phyloP scores from a whole-genome alignment of 352 stramenopile genomes.

The Globisporangium cederbergense region DNA sequence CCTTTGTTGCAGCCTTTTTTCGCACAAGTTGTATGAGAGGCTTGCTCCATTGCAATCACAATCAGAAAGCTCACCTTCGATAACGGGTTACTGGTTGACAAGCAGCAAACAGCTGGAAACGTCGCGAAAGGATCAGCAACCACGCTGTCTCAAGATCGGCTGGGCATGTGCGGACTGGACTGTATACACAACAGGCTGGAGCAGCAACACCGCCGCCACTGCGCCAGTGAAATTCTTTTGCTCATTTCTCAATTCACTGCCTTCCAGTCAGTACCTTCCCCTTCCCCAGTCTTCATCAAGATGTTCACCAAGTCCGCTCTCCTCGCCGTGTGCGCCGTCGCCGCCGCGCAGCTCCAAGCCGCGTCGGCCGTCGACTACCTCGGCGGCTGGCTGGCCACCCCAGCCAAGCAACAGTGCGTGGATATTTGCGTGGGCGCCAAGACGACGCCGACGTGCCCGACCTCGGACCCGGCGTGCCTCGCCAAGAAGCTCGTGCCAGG shows the following conservation, averaged over 20 bases:
- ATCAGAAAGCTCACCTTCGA: not conserved
- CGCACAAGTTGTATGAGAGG: not conserved
- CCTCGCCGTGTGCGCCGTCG: constrained; percentile 1
- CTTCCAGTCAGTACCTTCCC: not conserved
- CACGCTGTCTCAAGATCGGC: not conserved
- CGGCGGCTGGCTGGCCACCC: constrained; percentile 51
- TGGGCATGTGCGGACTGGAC: not conserved
- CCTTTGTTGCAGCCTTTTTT: not conserved
- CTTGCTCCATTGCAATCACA: not conserved
- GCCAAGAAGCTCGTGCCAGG: constrained; percentile 58
- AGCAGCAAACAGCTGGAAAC: not conserved
- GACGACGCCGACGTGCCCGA: constrained; percentile 50
- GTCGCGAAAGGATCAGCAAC: constrained; percentile 3
- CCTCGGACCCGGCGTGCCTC: constrained; percentile 43
- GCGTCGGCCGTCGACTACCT: constrained; percentile 44
- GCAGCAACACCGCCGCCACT: not conserved
- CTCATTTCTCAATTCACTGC: not conserved
- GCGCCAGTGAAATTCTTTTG: not conserved
- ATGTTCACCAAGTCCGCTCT: constrained; percentile 19
- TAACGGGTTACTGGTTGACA: not conserved
- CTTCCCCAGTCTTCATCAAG: not conserved
- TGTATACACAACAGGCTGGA: not conserved
- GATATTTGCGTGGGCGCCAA: constrained; percentile 72
- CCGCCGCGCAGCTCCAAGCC: constrained; percentile 10
- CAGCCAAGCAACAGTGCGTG: constrained; percentile 51